These are phyloP conservation scores for Penicillium janthinellum DNA, from an alignment of 2,329 filamentous ascomycete genomes.

Conservation along the genomic window DNA sequence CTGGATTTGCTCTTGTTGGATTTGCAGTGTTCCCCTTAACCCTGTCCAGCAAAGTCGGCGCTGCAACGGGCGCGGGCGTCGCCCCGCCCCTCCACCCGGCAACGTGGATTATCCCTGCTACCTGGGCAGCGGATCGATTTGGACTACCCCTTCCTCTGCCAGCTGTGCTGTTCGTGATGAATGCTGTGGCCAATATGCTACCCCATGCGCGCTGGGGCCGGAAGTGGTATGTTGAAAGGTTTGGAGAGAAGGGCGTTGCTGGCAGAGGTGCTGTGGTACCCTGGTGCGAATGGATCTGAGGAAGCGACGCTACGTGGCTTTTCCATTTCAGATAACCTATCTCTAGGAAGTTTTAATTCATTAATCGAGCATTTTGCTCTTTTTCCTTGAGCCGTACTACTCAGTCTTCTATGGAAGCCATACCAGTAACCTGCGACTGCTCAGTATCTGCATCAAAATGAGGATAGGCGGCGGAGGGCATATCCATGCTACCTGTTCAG, in stretches of 20 bases:
- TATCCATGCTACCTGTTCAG: too few relatives aligned
- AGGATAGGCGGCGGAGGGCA: too few relatives aligned
- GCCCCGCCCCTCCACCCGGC: slow-evolving; percentile 33
- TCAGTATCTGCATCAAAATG: too few relatives aligned
- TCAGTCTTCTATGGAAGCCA: neutral
- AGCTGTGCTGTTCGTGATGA: slow-evolving; percentile 78
- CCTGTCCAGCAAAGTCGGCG: slow-evolving; percentile 7
- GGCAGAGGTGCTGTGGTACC: slow-evolving; percentile 74
- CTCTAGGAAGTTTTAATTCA: neutral
- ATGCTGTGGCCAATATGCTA: slow-evolving; percentile 87
- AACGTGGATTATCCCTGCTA: slow-evolving; percentile 41
- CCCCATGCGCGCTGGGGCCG: slow-evolving; percentile 79
- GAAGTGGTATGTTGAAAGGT: slow-evolving; percentile 84
- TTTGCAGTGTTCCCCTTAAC: slow-evolving; percentile 36
- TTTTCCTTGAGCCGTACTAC: neutral
- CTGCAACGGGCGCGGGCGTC: slow-evolving; percentile 5
- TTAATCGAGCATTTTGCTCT: neutral
- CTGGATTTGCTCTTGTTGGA: slow-evolving; percentile 73
- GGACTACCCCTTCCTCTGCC: slow-evolving; percentile 64
- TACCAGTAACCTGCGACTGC: neutral
- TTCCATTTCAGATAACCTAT: neutral
- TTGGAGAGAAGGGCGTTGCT: slow-evolving; percentile 79
- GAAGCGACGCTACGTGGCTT: neutral
- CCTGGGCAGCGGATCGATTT: slow-evolving; percentile 29
- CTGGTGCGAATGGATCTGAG: slow-evolving; percentile 47